Base-by-base conservation (phyloP, 495 filamentous ascomycete species). In the Daldinia grandis region DNA sequence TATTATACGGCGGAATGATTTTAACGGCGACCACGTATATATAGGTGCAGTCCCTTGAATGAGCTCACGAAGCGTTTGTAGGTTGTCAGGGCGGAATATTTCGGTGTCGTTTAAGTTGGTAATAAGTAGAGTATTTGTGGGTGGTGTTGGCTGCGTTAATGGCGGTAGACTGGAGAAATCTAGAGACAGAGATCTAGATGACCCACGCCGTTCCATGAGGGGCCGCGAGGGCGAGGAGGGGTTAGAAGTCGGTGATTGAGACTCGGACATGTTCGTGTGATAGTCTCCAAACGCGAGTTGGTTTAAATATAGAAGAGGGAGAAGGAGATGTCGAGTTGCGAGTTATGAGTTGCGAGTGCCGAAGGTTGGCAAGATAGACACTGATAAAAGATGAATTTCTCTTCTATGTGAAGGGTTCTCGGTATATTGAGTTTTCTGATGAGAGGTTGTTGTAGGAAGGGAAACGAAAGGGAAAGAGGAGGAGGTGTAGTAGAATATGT, bases 81-180 rank as follows among this genome's bases (percentile, higher is more conserved):
- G 87, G 67, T 93, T 92, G 56, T 87, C 78, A 0, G 93, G 85
- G 67, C 88, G 85, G 86, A 99, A 99, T 78, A 96, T 89, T 58
- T 87, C 82, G 15, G 87, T 83, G 75, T 93, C 88, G 72, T 90
- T 82, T 35, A 99, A 89, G 79, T 97, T 93, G 72, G 93, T 95
- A 79, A 99, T 93, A 62, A 99, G 86, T 56, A 99, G 92, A 0
- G 94, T 98, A 81, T 99, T 99, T 64, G 93, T 91, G 35, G 95
- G 93, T 24, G 91, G 88, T 3, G 92, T 87, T 5, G 95, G 95
- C 74, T 90, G 86, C n/a, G 82, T 81, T 27, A 97, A 84, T 2
- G 93, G 86, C 35, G 95, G 95, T 19, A 98, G 77, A 76, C 84
- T 89, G 66, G 89, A 90, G 35, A 99, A 85, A 78, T 98, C 95